Base-by-base conservation (phyloP, 441 rosid species). In the Euphorbia schlechtendalii region DNA sequence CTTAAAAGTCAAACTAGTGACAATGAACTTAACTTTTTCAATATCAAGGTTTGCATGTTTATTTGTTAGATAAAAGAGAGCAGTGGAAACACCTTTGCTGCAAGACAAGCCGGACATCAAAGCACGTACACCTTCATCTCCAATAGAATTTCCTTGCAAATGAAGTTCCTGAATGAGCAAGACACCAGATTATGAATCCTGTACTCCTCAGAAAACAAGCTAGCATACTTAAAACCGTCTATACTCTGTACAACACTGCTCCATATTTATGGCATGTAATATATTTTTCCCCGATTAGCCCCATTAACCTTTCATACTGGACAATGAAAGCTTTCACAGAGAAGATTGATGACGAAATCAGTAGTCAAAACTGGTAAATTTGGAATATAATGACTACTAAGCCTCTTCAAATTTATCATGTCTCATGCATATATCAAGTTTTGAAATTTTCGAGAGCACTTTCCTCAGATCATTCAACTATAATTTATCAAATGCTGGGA, bases 51-150 rank as follows among this genome's bases (percentile, higher is more conserved):
- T 53, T 30, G 54, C 14, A n/a, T 38, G 56, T 58, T 25, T 40
- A 38, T 52, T 65, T 55, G 61, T 43, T 38, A 69, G 51, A n/a
- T 40, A 46, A 36, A 61, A 43, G 45, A 43, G 45, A 48, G 59
- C 68, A 74, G 30, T 51, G 46, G 17, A 25, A 63, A 46, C 57
- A 92, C 98, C 98, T 90, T 81, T 86, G 73, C 85, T 94, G 48
- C 80, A 82, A 71, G 96, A 85, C 72, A 92, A 84, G 64, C 97
- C 90, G 27, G 86, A 82, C 81, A 86, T 84, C 73, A 92, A 74
- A 22, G 88, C 87, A 65, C 92, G 88, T n/a, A 74, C 72, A 66
- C 98, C 98, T 82, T 92, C 98, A 73, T 92, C 98, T 67, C 98
- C 98, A 67, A 90, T 85, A 43, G 90, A 84, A 76, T 92, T 90